A percentile compares a stretch with the other conserved stretches of the same genome.
Conservation (phyloP, 257 asterid species). For the Penstemon newberryi region DNA sequence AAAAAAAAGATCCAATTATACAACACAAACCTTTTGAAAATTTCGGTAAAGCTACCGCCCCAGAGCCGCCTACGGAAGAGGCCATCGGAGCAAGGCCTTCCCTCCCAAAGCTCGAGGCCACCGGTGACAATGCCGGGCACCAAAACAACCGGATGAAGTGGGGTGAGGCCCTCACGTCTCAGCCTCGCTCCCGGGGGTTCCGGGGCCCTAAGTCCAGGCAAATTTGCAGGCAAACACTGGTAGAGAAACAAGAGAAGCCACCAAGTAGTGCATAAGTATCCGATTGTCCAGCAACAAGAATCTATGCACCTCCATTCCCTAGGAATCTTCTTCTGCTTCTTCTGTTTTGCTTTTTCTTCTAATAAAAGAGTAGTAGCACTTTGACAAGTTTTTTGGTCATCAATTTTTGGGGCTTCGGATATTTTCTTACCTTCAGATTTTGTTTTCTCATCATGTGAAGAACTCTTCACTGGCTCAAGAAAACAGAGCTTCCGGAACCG, state of each 20-base stretch:
- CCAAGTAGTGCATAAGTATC: slow-evolving; percentile 68
- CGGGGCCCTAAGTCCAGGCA: slow-evolving; percentile 46
- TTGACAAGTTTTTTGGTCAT: slow-evolving; percentile 4
- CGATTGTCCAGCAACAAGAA: slow-evolving; percentile 64
- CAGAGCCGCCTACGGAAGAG: slow-evolving; percentile 78
- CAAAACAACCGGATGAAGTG: slow-evolving; percentile 73
- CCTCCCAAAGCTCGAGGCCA: slow-evolving; percentile 96
- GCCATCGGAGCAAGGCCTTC: slow-evolving; percentile 79
- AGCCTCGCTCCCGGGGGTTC: slow-evolving; percentile 70
- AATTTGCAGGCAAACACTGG: slow-evolving; percentile 49
- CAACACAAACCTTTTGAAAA: slow-evolving; percentile 62
- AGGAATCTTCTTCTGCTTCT: slow-evolving; percentile 10
- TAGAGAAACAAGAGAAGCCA: slow-evolving; percentile 60
- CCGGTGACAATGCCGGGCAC: slow-evolving; percentile 96
- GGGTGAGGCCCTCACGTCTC: slow-evolving; percentile 54
- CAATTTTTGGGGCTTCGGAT: slow-evolving; percentile 27
- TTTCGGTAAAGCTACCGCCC: slow-evolving; percentile 81
- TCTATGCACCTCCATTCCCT: slow-evolving; percentile 69
- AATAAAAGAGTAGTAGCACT: not conserved
- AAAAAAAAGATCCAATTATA: not conserved
- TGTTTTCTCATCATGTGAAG: slow-evolving; percentile 29
- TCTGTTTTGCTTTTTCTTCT: slow-evolving; percentile 27
- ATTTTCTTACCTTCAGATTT: slow-evolving; percentile 15
- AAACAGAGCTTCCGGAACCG: slow-evolving; percentile 64
- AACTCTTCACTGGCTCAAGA: slow-evolving; percentile 47